Evolutionary conservation across 2,329 filamentous ascomycete genomes (phyloP).

Genomic region (Fusarium abutilonis): DNA sequence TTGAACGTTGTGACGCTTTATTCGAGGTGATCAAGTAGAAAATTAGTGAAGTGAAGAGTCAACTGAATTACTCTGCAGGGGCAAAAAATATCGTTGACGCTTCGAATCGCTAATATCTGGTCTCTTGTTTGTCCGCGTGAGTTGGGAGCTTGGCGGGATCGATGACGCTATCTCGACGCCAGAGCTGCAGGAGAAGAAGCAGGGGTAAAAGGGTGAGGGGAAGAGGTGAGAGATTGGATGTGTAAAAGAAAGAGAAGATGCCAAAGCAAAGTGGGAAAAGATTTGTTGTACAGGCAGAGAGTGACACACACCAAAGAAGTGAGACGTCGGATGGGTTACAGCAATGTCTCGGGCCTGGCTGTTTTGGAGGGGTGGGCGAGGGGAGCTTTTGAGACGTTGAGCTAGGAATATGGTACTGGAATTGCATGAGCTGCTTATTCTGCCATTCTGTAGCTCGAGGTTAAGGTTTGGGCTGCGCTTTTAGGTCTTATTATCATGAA

Average conservation of each 20-base stretch:
- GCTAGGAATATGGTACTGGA: background rate
- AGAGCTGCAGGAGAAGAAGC: constrained; percentile 25
- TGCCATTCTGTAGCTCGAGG: background rate
- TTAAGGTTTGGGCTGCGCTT: constrained; percentile 1
- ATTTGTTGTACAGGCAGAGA: constrained; percentile 10
- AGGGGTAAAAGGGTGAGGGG: constrained; percentile 26
- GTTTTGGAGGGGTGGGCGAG: constrained; percentile 24
- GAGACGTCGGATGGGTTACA: background rate
- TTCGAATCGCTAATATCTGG: constrained; percentile 12
- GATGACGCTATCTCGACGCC: constrained; percentile 39
- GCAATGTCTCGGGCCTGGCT: constrained; percentile 25
- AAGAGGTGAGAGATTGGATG: background rate
- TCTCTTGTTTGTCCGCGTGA: constrained; percentile 18
- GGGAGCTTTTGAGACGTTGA: constrained; percentile 5
- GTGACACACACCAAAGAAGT: constrained; percentile 5
- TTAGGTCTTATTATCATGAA: background rate
- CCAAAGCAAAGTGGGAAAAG: background rate
- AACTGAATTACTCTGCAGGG: constrained; percentile 17
- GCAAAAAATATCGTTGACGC: constrained; percentile 25
- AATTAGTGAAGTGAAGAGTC: background rate
- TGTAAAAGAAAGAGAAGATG: background rate
- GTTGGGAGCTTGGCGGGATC: constrained; percentile 18
- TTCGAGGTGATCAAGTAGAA: background rate
- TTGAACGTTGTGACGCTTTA: background rate
- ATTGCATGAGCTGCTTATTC: constrained; percentile 9